phyloP scores from a whole-genome alignment of 2,329 filamentous ascomycete genomes.

The Trichoderma oligosporum region DNA sequence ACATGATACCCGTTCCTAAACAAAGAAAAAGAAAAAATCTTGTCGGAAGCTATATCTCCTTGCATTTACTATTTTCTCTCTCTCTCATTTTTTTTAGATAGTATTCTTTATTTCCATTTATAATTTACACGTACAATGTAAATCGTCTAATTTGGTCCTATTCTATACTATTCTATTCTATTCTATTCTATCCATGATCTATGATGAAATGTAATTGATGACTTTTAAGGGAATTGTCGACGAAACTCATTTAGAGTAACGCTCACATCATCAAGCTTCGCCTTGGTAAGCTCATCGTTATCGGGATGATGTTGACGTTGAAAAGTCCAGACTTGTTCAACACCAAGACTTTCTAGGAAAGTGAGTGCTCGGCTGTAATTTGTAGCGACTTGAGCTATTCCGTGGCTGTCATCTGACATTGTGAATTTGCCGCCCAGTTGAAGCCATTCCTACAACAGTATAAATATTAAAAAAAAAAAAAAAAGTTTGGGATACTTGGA shows the following conservation, averaged over 20 bases:
- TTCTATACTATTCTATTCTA: neutral
- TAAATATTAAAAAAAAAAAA: slow-evolving; percentile 6
- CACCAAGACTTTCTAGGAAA: slow-evolving; percentile 65
- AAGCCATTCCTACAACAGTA: slow-evolving; percentile 59
- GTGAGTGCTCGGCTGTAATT: slow-evolving; percentile 70
- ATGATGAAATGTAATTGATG: neutral
- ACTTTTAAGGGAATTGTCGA: slow-evolving; percentile 25
- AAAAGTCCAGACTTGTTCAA: slow-evolving; percentile 59
- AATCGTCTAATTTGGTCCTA: neutral
- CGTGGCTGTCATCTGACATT: slow-evolving; percentile 93
- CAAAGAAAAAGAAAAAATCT: slow-evolving; percentile 4
- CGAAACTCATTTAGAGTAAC: slow-evolving; percentile 43
- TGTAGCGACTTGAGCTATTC: slow-evolving; percentile 78
- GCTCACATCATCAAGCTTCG: slow-evolving; percentile 40
- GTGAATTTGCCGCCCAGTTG: slow-evolving; percentile 75
- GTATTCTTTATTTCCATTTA: neutral
- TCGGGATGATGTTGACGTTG: slow-evolving; percentile 36
- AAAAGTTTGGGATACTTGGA: too few relatives aligned
- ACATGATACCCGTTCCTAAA: slow-evolving; percentile 27
- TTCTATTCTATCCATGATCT: neutral
- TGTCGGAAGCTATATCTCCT: slow-evolving; percentile 12
- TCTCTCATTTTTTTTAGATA: neutral
- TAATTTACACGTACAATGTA: neutral
- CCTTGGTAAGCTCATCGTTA: slow-evolving; percentile 30
- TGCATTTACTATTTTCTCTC: neutral